Conservation (phyloP, 2,329 filamentous ascomycete species). For the Aspergillus fischeri region DNA sequence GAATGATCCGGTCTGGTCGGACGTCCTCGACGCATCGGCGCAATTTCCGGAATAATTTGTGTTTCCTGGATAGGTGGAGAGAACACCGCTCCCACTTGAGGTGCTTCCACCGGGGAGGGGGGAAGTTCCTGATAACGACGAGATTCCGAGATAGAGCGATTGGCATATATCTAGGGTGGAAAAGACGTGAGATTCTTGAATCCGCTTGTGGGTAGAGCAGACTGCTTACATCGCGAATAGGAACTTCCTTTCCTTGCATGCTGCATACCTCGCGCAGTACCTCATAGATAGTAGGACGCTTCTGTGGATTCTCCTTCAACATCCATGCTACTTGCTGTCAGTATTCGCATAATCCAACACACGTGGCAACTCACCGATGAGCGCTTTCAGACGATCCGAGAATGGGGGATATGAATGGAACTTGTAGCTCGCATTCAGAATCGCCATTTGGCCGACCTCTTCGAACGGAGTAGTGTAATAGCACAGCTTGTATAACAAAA, state of each 20-base stretch:
- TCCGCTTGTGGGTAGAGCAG: neutral
- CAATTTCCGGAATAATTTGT: constrained; percentile 77
- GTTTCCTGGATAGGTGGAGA: constrained; percentile 68
- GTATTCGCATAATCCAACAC: constrained; percentile 4
- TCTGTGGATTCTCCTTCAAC: constrained; percentile 76
- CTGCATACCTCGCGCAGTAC: constrained; percentile 79
- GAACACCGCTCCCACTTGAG: constrained; percentile 75
- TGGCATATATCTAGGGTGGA: constrained; percentile 62
- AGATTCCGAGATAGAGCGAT: constrained; percentile 60
- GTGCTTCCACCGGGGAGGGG: constrained; percentile 51
- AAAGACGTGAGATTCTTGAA: constrained; percentile 3
- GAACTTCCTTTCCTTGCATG: constrained; percentile 82
- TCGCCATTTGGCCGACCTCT: constrained; percentile 94
- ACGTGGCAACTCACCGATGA: constrained; percentile 66
- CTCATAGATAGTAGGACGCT: constrained; percentile 89
- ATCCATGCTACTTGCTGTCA: constrained; percentile 60
- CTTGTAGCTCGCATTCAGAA: constrained; percentile 90
- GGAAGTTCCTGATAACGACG: constrained; percentile 59
- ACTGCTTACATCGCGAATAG: constrained; percentile 76
- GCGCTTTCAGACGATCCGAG: constrained; percentile 79
- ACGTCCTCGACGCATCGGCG: constrained; percentile 87
- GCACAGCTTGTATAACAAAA: constrained; percentile 94
- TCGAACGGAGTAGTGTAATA: constrained; percentile 99
- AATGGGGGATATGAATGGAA: constrained; percentile 86
- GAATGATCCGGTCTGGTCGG: constrained; percentile 52